phyloP scores from a whole-genome alignment of 2,329 filamentous ascomycete genomes.

The Nothomitra cinnamomea region DNA sequence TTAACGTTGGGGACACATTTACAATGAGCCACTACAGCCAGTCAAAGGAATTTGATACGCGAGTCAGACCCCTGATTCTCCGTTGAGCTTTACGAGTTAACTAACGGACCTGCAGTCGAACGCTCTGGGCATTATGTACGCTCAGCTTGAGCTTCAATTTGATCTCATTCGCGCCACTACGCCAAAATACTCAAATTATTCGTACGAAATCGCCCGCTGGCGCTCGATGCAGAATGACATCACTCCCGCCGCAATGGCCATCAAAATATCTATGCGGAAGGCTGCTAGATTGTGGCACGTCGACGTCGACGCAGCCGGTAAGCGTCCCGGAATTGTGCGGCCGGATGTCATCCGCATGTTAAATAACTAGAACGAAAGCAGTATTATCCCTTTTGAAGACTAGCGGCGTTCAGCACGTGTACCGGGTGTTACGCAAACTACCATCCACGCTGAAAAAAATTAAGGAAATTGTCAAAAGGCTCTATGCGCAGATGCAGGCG shows the following conservation, averaged over 20 bases:
- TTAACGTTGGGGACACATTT: slow-evolving; percentile 26
- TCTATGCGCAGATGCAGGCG: slow-evolving; percentile 33
- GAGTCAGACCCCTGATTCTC: slow-evolving; percentile 15
- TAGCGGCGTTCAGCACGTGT: slow-evolving; percentile 35
- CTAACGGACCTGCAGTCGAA: slow-evolving; percentile 17
- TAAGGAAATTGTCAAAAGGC: slow-evolving; percentile 26
- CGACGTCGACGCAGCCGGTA: slow-evolving; percentile 28
- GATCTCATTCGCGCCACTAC: slow-evolving; percentile 38
- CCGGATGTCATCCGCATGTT: slow-evolving; percentile 35
- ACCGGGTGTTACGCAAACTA: slow-evolving; percentile 30
- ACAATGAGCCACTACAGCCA: slow-evolving; percentile 30
- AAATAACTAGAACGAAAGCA: slow-evolving; percentile 33
- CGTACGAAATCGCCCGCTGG: slow-evolving; percentile 28
- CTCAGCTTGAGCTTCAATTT: slow-evolving; percentile 42
- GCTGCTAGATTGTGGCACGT: slow-evolving; percentile 28
- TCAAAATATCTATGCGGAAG: slow-evolving; percentile 26
- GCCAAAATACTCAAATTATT: slow-evolving; percentile 39
- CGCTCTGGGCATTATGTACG: slow-evolving; percentile 36
- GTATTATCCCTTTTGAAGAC: slow-evolving; percentile 34
- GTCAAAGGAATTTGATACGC: slow-evolving; percentile 35
- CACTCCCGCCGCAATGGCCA: slow-evolving; percentile 26
- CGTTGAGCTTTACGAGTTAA: no score
- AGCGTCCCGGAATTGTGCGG: slow-evolving; percentile 21
- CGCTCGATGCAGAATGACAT: slow-evolving; percentile 20
- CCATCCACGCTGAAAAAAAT: slow-evolving; percentile 28